Evolutionary conservation across 1,284 basidiomycete species (phyloP), one percentile per base, ranked within the genome.

Genomic region (Irpex sp.): DNA sequence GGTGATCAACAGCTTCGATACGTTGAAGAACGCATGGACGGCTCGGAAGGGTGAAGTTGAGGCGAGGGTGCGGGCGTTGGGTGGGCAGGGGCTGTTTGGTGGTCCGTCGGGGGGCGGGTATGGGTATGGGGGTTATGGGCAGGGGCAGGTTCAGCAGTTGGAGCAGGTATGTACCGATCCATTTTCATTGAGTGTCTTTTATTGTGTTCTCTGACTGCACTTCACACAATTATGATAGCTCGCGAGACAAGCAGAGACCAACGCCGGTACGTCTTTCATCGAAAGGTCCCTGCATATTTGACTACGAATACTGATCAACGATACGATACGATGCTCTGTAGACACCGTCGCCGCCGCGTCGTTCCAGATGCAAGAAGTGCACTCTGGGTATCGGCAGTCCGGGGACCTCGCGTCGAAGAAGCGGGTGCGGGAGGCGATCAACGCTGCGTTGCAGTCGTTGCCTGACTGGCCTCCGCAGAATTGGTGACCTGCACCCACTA

Each of bases 351-450:
- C 76, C 7, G 77, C 77, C 4, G 71, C 74, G 2, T 64, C 72
- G 5, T 73, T 77, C 69, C 77, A 78, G 67, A 73, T 78, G 74
- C 68, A 74, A 35, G 77, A 78, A 60, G 75, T 75, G 4, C 72
- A 70, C 54, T 56, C 62, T 19, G 75, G 75, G 1, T 78, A 79
- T 61, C 74, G 76, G 17, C 76, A 76, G 60, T 78, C 77, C n/a
- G 68, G 71, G 43, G 77, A 79, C 61, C 55, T 74, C 19, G 76
- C 77, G 11, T 76, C 74, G 58, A 76, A 75, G 64, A 70, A 74
- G n/a, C 74, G 77, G 13, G 77, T 79, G 4, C 73, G 76, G 15
- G 77, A 79, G 65, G 70, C 73, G 26, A 74, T 76, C 68, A 79
- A 79, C 64, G 77, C 77, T 7, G 76, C 77, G 3, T 67, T 79